Percentiles rank a stretch among this genome's conserved stretches.
Conservation (phyloP, 1,284 basidiomycete species). For the Anthracocystis panici-leucophaei region DNA sequence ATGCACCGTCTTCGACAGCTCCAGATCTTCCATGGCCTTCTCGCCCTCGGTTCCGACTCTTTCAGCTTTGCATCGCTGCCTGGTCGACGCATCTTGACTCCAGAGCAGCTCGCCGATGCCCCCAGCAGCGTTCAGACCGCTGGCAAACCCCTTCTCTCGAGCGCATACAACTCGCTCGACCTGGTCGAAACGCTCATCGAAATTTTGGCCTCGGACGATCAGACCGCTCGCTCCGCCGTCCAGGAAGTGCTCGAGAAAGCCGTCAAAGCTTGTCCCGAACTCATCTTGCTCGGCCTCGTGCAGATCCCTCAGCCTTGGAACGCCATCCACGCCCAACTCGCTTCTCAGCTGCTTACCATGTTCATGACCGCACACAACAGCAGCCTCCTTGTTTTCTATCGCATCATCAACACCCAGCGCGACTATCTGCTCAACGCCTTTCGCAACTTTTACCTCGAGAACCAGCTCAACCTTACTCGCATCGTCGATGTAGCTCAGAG, state of each 20-base stretch:
- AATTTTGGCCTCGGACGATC: constrained; percentile 88
- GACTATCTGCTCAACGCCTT: constrained; percentile 87
- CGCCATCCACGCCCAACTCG: constrained; percentile 85
- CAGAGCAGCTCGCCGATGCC: constrained; percentile 71
- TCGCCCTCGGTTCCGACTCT: constrained; percentile 80
- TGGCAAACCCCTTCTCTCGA: constrained; percentile 79
- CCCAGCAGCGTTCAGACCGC: constrained; percentile 82
- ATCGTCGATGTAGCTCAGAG: constrained; percentile 96
- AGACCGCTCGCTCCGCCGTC: constrained; percentile 58
- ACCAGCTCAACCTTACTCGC: constrained; percentile 89
- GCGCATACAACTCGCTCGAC: constrained; percentile 94
- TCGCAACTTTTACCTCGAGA: constrained; percentile 90
- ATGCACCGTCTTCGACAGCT: constrained; percentile 86
- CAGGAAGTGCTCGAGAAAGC: constrained; percentile 67
- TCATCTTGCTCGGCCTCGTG: constrained; percentile 91
- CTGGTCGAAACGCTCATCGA: constrained; percentile 87
- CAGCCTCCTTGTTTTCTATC: constrained; percentile 94
- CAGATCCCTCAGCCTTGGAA: constrained; percentile 89
- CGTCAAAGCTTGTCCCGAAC: constrained; percentile 82
- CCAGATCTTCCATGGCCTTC: constrained; percentile 85
- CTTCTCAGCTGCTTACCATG: constrained; percentile 85
- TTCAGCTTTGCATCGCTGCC: constrained; percentile 78
- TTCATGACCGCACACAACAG: constrained; percentile 93
- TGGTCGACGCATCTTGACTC: constrained; percentile 55
- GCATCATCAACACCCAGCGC: constrained; percentile 90